Percentiles rank a stretch among this genome's conserved stretches.
These are phyloP conservation scores for Xylaria multiplex DNA, from an alignment of 2,329 filamentous ascomycete species.

Conservation along the genomic window DNA sequence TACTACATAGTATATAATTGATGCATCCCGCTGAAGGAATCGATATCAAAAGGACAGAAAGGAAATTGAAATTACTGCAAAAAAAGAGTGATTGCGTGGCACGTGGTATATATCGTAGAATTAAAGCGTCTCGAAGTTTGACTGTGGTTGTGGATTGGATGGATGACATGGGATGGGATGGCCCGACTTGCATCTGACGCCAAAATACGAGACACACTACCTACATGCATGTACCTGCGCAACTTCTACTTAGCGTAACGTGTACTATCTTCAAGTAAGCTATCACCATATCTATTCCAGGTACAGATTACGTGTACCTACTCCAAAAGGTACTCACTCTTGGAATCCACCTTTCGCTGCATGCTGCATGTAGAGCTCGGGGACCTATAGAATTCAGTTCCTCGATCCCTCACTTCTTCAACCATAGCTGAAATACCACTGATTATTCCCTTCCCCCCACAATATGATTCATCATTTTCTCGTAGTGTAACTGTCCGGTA, in stretches of 20 bases:
- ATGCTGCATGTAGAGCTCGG: slow-evolving; percentile 3
- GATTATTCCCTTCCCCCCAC: neutral
- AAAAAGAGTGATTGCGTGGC: neutral
- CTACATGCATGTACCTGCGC: no score
- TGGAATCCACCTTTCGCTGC: neutral
- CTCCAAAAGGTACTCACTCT: no score
- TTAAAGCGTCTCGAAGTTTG: neutral
- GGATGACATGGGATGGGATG: neutral
- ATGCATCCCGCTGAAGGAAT: neutral
- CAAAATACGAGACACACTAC: slow-evolving; percentile 16
- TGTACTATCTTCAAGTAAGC: no score
- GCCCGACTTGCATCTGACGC: slow-evolving; percentile 2
- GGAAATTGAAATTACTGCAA: neutral
- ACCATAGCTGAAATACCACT: no score
- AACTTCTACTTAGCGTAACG: no score
- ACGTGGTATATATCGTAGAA: neutral
- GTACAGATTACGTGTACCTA: slow-evolving; percentile 2
- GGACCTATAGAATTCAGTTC: neutral
- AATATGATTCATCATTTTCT: no score
- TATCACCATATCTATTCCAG: neutral
- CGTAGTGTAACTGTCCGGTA: no score
- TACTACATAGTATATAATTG: no score
- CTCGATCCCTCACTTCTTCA: no score
- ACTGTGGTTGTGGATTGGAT: neutral
- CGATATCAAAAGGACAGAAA: neutral